Evolutionary conservation across 169 alveolate species (phyloP), one percentile per base, ranked within the genome.

Genomic region (Eimeria tenella): DNA sequence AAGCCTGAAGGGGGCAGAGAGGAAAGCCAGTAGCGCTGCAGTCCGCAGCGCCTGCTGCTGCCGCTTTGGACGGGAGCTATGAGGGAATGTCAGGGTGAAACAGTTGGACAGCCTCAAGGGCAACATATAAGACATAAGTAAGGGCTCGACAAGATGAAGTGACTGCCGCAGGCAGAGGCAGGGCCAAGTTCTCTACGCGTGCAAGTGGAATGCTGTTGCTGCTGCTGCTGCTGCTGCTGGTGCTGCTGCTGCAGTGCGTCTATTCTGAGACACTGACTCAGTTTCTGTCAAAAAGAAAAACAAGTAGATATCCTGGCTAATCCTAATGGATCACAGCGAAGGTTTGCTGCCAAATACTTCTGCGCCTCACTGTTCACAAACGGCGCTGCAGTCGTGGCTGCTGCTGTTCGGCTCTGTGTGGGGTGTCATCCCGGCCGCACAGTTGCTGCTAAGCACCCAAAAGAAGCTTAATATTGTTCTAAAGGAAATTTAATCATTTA

Each of bases 1-100:
- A 19, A 79, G 50, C 4, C 11, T 56, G 55, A 79, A 19, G 10
- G 70, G 71, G 11, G 21, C 17, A 9, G 87, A 77, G 68, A 74
- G 13, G 5, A 52, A 6, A 0, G 23, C 15, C 17, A 7, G 52
- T 1, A 5, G 5, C 4, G 87, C 5, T 19, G 53, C 8, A 19
- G 71, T 49, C 55, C 23, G 70, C 70, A 7, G 52, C 68, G 86
- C 60, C 50, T 58, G 86, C 53, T 11, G 8, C 58, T 4, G 17
- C 68, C 23, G 87, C 71, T 55, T 3, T 10, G 19, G 5, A 10
- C 21, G 87, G n/a, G 21, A 7, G 86, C 42, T 4, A 60, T 58
- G 25, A 13, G 83, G 62, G 31, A 62, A 4, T 79, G 87, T 79
- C 87, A 79, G 87, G 87, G 71, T 13, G n/a, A 7, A 65, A 42